Conservation (phyloP, 495 filamentous ascomycete genomes). For the Usnea hakonensis region DNA sequence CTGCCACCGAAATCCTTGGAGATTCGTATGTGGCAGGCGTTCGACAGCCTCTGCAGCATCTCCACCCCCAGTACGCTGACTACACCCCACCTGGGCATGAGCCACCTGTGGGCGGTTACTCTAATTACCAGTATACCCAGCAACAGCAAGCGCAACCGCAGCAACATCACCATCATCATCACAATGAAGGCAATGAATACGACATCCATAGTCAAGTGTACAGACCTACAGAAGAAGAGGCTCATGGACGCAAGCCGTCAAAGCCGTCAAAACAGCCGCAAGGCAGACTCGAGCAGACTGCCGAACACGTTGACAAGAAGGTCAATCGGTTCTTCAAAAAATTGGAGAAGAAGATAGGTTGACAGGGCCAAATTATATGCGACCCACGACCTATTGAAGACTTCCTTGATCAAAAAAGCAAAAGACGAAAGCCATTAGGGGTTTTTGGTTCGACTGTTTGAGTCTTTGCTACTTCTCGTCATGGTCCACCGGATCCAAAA, state of each 20-base stretch:
- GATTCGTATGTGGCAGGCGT: slow-evolving; percentile 20
- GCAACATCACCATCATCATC: slow-evolving; percentile 32
- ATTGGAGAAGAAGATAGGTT: slow-evolving; percentile 75
- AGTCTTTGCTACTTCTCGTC: neutral
- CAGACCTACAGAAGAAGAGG: slow-evolving; percentile 61
- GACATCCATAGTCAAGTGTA: slow-evolving; percentile 71
- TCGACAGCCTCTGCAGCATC: slow-evolving; percentile 26
- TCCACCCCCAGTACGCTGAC: slow-evolving; percentile 28
- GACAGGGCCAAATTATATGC: neutral
- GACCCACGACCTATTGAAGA: neutral
- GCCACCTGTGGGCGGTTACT: slow-evolving; percentile 41
- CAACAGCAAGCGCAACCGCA: slow-evolving; percentile 29
- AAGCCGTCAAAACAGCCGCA: slow-evolving; percentile 40
- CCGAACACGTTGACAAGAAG: slow-evolving; percentile 65
- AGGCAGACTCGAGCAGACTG: slow-evolving; percentile 59
- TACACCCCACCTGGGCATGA: slow-evolving; percentile 27
- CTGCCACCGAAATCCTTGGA: slow-evolving; percentile 24
- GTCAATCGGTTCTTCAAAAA: slow-evolving; percentile 78
- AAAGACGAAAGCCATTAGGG: neutral
- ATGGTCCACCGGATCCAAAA: neutral
- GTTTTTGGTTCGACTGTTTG: neutral
- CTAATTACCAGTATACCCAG: slow-evolving; percentile 48
- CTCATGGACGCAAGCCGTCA: slow-evolving; percentile 44
- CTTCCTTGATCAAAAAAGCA: neutral
- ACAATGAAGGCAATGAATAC: slow-evolving; percentile 43